Percentiles rank a stretch among this genome's conserved stretches.
These are phyloP conservation scores for Suhomyces atakaporum DNA, from an alignment of 1,139 yeast genomes.

Conservation along the genomic window DNA sequence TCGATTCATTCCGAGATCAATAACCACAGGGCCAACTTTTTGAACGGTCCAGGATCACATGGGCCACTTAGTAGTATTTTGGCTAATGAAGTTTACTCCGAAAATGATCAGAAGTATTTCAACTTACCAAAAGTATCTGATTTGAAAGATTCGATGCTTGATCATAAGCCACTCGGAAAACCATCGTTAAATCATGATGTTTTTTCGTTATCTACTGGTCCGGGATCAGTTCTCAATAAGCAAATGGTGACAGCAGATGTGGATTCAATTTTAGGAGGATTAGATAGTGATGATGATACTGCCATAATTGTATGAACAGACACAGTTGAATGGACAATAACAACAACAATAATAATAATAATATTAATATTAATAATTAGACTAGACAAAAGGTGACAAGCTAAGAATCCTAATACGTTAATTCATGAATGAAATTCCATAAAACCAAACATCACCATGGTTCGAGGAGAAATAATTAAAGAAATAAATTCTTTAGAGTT, in stretches of 20 bases:
- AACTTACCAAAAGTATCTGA: conserved; percentile 48
- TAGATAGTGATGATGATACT: conserved; percentile 40
- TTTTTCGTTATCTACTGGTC: conserved; percentile 17
- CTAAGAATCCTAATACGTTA: too few relatives aligned
- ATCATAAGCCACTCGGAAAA: conserved; percentile 14
- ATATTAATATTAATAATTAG: too few relatives aligned
- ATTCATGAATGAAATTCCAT: too few relatives aligned
- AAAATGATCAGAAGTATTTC: conserved; percentile 14
- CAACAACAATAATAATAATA: too few relatives aligned
- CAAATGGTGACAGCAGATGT: conserved; percentile 39
- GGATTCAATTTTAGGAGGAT: conserved; percentile 38
- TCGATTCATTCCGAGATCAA: conserved; percentile 43
- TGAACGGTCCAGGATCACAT: not conserved
- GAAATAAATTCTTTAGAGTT: too few relatives aligned
- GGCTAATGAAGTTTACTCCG: conserved; percentile 7
- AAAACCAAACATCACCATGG: too few relatives aligned
- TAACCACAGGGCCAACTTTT: conserved; percentile 16
- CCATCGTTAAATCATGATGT: conserved; percentile 13
- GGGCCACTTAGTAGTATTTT: not conserved
- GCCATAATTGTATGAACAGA: conserved; percentile 31
- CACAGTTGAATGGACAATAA: too few relatives aligned
- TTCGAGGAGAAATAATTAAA: too few relatives aligned
- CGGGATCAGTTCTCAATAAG: conserved; percentile 36
- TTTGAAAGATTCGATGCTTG: conserved; percentile 42
- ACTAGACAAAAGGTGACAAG: too few relatives aligned